Conservation (phyloP, 805 yeast genomes). For the Barnettozyma pratensis region DNA sequence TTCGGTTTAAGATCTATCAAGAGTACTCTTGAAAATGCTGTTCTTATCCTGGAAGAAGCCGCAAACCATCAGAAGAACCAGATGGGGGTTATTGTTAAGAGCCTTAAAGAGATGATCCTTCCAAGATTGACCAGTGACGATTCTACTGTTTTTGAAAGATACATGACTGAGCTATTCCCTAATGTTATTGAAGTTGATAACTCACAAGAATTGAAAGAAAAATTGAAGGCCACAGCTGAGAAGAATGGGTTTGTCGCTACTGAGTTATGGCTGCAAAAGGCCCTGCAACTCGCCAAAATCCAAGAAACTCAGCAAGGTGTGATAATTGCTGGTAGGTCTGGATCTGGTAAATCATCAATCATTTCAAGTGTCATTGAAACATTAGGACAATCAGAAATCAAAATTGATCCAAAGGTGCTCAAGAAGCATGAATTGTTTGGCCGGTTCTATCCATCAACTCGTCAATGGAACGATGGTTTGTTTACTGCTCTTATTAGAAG, state of each 20-base stretch:
- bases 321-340: conserved; percentile 74
- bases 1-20: conserved; percentile 86
- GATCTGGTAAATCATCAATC: conserved; percentile 64
- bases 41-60: conserved; percentile 32
- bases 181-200: conserved; percentile 20
- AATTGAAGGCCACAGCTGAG: conserved; percentile 26
- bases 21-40: conserved; percentile 56
- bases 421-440: conserved; percentile 69
- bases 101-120: conserved; percentile 55
- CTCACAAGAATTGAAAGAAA: conserved; percentile 23
- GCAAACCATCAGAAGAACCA: conserved; percentile 19
- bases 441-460: conserved; percentile 60
- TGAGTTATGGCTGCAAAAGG: conserved; percentile 46
- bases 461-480: conserved; percentile 92
- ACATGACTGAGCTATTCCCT: conserved; percentile 26
- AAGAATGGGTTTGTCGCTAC: conserved; percentile 30
- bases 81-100: conserved; percentile 35
- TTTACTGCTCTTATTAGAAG: conserved; percentile 63
- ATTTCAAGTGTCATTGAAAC: conserved; percentile 47
- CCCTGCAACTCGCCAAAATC: conserved; percentile 56
- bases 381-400: conserved; percentile 30
- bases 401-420: conserved; percentile 72
- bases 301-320: conserved; percentile 68
- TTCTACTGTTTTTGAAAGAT: conserved; percentile 31
- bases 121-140: conserved; percentile 66